Base-by-base conservation (phyloP, 106 monocot genomes). In the Acorus gramineus region DNA sequence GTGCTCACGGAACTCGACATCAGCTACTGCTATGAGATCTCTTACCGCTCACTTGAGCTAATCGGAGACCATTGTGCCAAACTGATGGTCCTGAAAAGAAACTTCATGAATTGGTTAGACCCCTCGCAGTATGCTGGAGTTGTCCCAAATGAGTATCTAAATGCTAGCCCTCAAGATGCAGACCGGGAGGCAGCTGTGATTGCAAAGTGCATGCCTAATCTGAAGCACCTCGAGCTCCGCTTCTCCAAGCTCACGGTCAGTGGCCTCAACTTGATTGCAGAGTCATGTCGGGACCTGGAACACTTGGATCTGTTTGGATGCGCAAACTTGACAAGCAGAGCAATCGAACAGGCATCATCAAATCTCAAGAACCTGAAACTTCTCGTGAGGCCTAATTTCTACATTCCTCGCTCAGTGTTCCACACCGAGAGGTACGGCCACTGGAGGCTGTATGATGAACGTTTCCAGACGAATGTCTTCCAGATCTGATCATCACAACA, bases 391-490 rank as follows among this genome's bases (percentile, higher is more conserved):
- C 90, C 90, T 10, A 96, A 96, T 65, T 87, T 96, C 71, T 96
- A 90, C 60, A 96, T 96, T 46, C 95, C 95, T 0, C 76, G 87
- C 47, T 90, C 95, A 0, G 78, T 87, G 12, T 87, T 79, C 66
- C 90, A 90, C 46, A 68, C 85, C 2, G 90, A 90, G 58, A 87
- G 90, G 50, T 96, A 90, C 60, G 87, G 87, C 46, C 95, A 96
- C 43, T 90, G 95, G 95, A 76, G 86, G 52, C 69, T 96, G 57
- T 96, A 96, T 49, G 95, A 96, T 65, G 90, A 96, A 62, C 84
- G 87, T 59, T 96, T 96, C 63, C 95, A 96, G 86, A 96, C 95
- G 42, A 90, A 90, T 79, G 84, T 87, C 10, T 96, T 96, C 65
- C 86, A 85, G 73, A 96, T 96, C 11, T 93, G 71, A 93, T 69